Evolutionary conservation across 2,329 filamentous ascomycete genomes (phyloP).

Genomic region (Ceratocystis alfenasii): DNA sequence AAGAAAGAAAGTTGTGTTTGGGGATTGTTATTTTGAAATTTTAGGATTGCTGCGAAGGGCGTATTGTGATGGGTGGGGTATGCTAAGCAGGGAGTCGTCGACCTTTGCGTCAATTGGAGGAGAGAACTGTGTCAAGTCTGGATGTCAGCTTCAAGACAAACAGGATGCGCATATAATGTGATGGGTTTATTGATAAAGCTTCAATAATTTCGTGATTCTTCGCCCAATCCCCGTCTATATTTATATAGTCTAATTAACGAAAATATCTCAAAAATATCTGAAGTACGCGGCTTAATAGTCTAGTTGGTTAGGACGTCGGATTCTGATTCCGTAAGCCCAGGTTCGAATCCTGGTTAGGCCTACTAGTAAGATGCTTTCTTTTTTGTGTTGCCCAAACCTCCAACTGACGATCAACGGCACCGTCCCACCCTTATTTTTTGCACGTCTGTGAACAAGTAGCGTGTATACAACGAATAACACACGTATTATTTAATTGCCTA

Average conservation of each 20-base stretch:
- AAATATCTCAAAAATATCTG: not conserved
- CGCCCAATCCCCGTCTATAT: rapidly evolving
- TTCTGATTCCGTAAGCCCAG: slow-evolving; percentile 23
- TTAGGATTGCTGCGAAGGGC: not conserved
- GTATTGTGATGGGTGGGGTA: not conserved
- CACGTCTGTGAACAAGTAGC: not conserved
- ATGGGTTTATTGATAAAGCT: not conserved
- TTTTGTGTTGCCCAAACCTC: not conserved
- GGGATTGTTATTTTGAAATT: not conserved
- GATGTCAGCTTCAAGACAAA: not conserved
- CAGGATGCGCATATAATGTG: not conserved
- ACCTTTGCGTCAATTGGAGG: not conserved
- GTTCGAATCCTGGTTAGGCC: slow-evolving; percentile 22
- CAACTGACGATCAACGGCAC: too few relatives aligned
- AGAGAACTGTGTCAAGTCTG: not conserved
- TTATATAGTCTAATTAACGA: not conserved
- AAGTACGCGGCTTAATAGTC: slow-evolving; percentile 19
- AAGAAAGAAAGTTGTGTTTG: slow-evolving; percentile 11
- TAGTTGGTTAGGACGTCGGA: slow-evolving; percentile 23
- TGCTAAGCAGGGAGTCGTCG: not conserved
- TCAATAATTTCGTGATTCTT: not conserved
- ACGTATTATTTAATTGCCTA: not conserved
- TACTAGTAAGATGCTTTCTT: not conserved
- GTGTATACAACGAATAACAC: not conserved
- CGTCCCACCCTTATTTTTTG: too few relatives aligned